phyloP scores from a whole-genome alignment of 495 filamentous ascomycete species.

The Daldinia loculata region DNA sequence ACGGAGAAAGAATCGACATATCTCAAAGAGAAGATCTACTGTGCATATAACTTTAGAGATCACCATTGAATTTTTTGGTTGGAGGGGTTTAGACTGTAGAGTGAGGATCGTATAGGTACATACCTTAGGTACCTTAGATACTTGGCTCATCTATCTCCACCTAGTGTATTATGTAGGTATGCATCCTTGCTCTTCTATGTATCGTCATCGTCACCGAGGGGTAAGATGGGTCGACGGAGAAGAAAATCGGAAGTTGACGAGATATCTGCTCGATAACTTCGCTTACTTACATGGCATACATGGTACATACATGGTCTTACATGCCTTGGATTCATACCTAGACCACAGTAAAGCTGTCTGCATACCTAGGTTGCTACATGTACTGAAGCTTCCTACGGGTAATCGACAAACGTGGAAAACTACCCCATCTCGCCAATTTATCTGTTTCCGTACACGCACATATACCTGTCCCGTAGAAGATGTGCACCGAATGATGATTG shows the following conservation, averaged over 20 bases:
- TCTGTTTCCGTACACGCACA: constrained; percentile 28
- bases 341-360: too few relatives aligned
- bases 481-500: neutral
- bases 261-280: constrained; percentile 17
- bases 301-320: neutral
- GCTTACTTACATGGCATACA: constrained; percentile 4
- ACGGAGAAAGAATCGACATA: constrained; percentile 22
- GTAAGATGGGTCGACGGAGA: constrained; percentile 30
- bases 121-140: too few relatives aligned
- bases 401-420: neutral
- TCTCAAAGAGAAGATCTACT: constrained; percentile 25
- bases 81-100: constrained; percentile 17
- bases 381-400: neutral
- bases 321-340: too few relatives aligned
- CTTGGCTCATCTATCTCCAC: too few relatives aligned
- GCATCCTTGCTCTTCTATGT: constrained; percentile 12
- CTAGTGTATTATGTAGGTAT: too few relatives aligned
- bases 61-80: constrained; percentile 12
- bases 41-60: constrained; percentile 21
- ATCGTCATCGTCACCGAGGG: constrained; percentile 28
- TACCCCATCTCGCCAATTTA: constrained; percentile 35
- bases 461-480: neutral
- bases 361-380: neutral
- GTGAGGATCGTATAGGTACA: neutral
- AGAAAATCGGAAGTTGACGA: constrained; percentile 28